These are phyloP conservation scores for Phytophthora ohioensis DNA, from an alignment of 352 stramenopile species.

Conservation along the genomic window DNA sequence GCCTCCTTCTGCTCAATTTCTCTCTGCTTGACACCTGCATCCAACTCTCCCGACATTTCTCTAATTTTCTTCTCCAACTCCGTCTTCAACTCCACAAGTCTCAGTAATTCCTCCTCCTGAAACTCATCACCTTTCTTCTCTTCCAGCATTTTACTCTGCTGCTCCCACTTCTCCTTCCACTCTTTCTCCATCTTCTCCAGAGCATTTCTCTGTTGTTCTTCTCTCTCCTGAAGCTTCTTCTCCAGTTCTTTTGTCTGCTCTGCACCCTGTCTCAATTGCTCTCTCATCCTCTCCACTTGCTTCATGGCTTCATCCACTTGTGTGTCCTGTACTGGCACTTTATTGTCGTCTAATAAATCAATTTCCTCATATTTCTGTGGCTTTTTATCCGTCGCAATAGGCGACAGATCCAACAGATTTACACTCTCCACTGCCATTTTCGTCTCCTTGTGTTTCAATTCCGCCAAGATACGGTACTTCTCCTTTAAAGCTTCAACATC, in stretches of 20 bases:
- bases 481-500: conserved; percentile 55
- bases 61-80: conserved; percentile 35
- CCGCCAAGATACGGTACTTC: conserved; percentile 56
- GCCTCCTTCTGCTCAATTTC: conserved; percentile 24
- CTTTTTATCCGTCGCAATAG: conserved; percentile 30
- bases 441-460: conserved; percentile 41
- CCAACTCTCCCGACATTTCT: conserved; percentile 31
- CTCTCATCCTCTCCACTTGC: conserved; percentile 53
- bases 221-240: conserved; percentile 34
- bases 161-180: conserved; percentile 26
- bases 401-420: conserved; percentile 58
- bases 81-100: conserved; percentile 26
- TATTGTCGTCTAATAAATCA: conserved; percentile 48
- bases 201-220: conserved; percentile 33
- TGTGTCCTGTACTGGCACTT: conserved; percentile 19
- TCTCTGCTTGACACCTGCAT: conserved; percentile 23
- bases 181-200: conserved; percentile 23
- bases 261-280: conserved; percentile 47
- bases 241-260: conserved; percentile 41
- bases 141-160: conserved; percentile 33
- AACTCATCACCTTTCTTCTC: conserved; percentile 35
- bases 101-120: conserved; percentile 41
- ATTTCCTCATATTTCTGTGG: conserved; percentile 59
- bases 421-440: conserved; percentile 40
- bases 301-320: conserved; percentile 56